These are phyloP conservation scores for Byssoonygena ceratinophila DNA, from an alignment of 2,329 filamentous ascomycete genomes.

Conservation along the genomic window DNA sequence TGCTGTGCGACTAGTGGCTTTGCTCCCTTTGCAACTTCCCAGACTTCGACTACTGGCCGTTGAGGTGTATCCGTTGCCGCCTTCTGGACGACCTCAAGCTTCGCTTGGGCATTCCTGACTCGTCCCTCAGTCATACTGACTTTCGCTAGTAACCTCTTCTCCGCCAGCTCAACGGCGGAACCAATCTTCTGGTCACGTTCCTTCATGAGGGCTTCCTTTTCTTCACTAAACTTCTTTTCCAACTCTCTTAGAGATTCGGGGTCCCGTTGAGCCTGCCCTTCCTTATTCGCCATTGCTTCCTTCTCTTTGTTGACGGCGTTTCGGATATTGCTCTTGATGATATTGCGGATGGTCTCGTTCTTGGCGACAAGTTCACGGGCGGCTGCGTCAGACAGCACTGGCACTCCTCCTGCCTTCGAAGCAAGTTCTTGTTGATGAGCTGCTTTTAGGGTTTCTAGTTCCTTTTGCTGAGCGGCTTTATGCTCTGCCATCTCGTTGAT, in stretches of 20 bases:
- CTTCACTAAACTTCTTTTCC: constrained; percentile 31
- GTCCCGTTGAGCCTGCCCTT: constrained; percentile 20
- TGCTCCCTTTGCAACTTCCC: constrained; percentile 63
- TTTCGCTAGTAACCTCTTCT: constrained; percentile 63
- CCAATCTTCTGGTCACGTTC: constrained; percentile 48
- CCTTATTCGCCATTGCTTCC: constrained; percentile 21
- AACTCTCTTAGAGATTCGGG: constrained; percentile 31
- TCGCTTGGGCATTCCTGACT: constrained; percentile 53
- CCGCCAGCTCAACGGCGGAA: constrained; percentile 56
- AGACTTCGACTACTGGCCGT: constrained; percentile 74
- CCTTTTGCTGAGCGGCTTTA: constrained; percentile 41
- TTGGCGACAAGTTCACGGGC: constrained; percentile 41
- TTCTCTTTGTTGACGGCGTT: constrained; percentile 33
- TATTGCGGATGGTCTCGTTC: constrained; percentile 41
- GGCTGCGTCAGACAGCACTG: constrained; percentile 41
- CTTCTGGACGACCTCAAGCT: constrained; percentile 66
- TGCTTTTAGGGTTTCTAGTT: constrained; percentile 39
- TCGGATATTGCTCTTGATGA: constrained; percentile 50
- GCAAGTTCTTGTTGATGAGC: constrained; percentile 39
- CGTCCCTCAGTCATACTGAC: constrained; percentile 71
- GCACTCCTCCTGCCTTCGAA: constrained; percentile 25
- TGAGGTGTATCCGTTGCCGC: constrained; percentile 79
- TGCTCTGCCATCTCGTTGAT: constrained; percentile 57
- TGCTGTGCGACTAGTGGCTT: constrained; percentile 18
- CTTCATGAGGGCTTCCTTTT: constrained; percentile 35